Percentiles rank a stretch among this genome's conserved stretches.
Evolutionary conservation across 768 basidiomycete genomes (phyloP).

Genomic region (Glaciozyma antarctica): DNA sequence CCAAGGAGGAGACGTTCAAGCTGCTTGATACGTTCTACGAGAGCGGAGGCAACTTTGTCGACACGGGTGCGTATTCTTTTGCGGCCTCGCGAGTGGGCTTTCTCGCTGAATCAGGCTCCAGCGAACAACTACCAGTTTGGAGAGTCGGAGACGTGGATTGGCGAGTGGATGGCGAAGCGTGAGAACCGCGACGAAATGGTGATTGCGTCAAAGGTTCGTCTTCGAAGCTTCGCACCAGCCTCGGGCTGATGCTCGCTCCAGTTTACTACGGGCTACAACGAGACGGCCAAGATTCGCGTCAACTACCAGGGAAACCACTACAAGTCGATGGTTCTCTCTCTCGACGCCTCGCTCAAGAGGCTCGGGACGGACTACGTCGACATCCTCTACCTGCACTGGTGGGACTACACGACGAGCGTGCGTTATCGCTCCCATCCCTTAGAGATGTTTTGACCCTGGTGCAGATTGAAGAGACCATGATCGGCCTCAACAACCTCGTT

Average conservation of each 20-base stretch:
- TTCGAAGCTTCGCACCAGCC: not conserved
- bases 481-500: constrained; percentile 49
- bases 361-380: constrained; percentile 54
- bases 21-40: constrained; percentile 44
- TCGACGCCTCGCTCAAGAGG: constrained; percentile 47
- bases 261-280: constrained; percentile 3
- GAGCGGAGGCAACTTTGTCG: constrained; percentile 48
- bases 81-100: constrained; percentile 29
- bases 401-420: not conserved
- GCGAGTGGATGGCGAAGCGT: constrained; percentile 46
- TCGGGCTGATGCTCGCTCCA: not conserved
- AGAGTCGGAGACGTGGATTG: constrained; percentile 46
- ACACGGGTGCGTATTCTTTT: constrained; percentile 43
- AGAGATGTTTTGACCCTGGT: not conserved
- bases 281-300: constrained; percentile 23
- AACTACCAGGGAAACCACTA: constrained; percentile 44
- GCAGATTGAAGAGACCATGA: constrained; percentile 52
- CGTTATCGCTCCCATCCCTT: no score
- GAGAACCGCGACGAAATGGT: constrained; percentile 46
- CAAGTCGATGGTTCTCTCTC: constrained; percentile 45
- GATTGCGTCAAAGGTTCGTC: constrained; percentile 43
- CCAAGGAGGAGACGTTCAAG: constrained; percentile 44
- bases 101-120: no score
- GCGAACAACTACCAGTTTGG: constrained; percentile 27
- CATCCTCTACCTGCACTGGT: constrained; percentile 45